phyloP scores from a whole-genome alignment of 805 yeast genomes.

The Zygosaccharomyces lentus region DNA sequence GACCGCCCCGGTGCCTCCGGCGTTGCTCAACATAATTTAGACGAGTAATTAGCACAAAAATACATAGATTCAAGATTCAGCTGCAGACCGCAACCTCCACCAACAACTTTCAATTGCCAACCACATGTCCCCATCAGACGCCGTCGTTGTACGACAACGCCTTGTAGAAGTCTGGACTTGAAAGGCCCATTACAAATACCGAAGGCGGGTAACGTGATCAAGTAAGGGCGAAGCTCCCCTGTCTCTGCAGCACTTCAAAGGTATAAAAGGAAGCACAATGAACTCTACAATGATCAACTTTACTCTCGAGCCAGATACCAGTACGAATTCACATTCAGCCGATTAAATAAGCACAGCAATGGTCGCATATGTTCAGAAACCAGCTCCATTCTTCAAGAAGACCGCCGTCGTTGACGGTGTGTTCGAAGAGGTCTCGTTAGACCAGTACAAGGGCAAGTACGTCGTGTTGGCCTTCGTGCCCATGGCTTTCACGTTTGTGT shows the following conservation, averaged over 20 bases:
- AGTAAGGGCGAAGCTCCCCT: not conserved
- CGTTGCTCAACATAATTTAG: not conserved
- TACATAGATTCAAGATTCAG: not conserved
- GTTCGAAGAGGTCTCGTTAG: conserved; percentile 92
- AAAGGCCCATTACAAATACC: conserved; percentile 3
- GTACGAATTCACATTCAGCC: not conserved
- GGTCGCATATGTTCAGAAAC: conserved; percentile 89
- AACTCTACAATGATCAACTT: not conserved
- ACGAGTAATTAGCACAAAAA: not conserved
- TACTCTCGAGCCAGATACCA: not conserved
- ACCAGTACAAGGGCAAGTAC: conserved; percentile 97
- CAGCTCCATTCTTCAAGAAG: conserved; percentile 94
- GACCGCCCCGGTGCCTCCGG: conserved; percentile 5
- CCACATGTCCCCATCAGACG: not conserved
- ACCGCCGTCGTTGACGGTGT: conserved; percentile 96
- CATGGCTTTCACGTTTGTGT: conserved; percentile 97
- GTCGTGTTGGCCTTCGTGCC: conserved; percentile 96
- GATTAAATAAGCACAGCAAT: conserved; percentile 40
- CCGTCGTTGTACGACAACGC: not conserved
- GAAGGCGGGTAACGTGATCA: not conserved
- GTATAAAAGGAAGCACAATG: conserved; percentile 12
- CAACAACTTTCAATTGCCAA: not conserved
- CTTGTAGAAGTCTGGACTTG: conserved; percentile 3
- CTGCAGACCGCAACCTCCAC: no score
- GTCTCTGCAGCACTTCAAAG: conserved; percentile 4